phyloP scores from a whole-genome alignment of 1,284 basidiomycete species.

The Coniophora puteana region DNA sequence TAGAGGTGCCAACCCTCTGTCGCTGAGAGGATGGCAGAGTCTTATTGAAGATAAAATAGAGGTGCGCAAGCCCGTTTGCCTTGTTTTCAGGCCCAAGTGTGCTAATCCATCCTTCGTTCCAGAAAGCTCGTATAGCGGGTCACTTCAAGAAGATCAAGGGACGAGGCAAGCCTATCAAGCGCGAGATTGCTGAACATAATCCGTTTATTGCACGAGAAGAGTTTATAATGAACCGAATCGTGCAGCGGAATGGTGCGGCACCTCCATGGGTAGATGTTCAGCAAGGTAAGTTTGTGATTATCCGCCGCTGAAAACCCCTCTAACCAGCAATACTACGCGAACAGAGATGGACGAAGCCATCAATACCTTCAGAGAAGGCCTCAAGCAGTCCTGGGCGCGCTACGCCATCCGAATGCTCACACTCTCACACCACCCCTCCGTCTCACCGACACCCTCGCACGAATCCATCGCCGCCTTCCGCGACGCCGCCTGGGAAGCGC shows the following conservation, averaged over 20 bases:
- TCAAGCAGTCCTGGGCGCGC: slow-evolving; percentile 66
- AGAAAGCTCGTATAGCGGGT: slow-evolving; percentile 69
- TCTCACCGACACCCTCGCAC: slow-evolving; percentile 42
- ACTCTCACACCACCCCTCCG: slow-evolving; percentile 37
- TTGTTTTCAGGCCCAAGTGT: background rate
- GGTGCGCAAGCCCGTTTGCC: slow-evolving; percentile 34
- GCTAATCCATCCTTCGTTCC: slow-evolving; percentile 2
- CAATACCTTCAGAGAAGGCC: slow-evolving; percentile 57
- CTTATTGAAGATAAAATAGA: slow-evolving; percentile 81
- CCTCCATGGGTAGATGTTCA: slow-evolving; percentile 94
- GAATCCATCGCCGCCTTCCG: slow-evolving; percentile 45
- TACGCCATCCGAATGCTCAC: slow-evolving; percentile 61
- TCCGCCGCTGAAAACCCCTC: slow-evolving; percentile 2
- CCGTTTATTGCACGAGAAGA: slow-evolving; percentile 80
- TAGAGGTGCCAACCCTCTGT: slow-evolving; percentile 45
- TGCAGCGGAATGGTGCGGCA: slow-evolving; percentile 79
- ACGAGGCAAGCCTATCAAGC: slow-evolving; percentile 66
- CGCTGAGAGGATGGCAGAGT: slow-evolving; percentile 70
- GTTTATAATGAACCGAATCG: slow-evolving; percentile 86
- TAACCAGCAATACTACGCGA: slow-evolving; percentile 26
- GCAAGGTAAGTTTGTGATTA: slow-evolving; percentile 41
- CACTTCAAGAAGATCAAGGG: slow-evolving; percentile 73
- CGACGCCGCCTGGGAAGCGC: slow-evolving; percentile 72
- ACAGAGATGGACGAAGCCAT: slow-evolving; percentile 54
- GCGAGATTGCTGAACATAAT: slow-evolving; percentile 67